Conservation (phyloP, 352 stramenopile species). For the Ophiocytium majus region DNA sequence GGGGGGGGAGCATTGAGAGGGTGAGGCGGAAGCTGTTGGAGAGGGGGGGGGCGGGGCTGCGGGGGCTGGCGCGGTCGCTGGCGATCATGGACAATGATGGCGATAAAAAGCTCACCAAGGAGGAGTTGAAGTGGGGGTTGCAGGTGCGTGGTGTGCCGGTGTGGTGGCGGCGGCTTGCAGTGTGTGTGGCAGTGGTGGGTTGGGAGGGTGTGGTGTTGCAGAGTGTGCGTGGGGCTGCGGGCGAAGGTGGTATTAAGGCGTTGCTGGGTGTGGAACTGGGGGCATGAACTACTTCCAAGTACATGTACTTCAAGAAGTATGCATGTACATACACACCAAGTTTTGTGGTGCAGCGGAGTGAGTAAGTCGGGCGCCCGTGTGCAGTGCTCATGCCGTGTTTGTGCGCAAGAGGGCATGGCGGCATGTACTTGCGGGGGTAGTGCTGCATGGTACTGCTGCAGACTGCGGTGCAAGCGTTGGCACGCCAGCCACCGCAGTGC, state of each 20-base stretch:
- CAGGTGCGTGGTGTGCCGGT: conserved; percentile 33
- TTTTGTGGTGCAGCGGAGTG: too few species aligned
- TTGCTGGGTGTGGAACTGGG: not conserved
- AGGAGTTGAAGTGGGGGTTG: conserved; percentile 60
- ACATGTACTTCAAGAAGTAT: too few species aligned
- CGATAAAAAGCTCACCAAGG: conserved; percentile 56
- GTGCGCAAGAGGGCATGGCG: too few species aligned
- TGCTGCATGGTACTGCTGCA: too few species aligned
- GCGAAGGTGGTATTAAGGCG: not conserved
- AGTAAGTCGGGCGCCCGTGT: too few species aligned
- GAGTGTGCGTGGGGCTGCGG: not conserved
- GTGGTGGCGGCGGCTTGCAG: not conserved
- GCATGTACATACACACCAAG: too few species aligned
- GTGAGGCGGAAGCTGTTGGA: not conserved
- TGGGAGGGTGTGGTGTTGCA: not conserved
- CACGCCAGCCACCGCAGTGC: too few species aligned
- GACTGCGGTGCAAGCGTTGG: too few species aligned
- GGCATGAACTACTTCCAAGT: too few species aligned
- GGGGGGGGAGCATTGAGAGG: not conserved
- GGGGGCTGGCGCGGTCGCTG: conserved; percentile 51
- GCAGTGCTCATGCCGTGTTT: too few species aligned
- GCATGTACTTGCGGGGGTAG: too few species aligned
- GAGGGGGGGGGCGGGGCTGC: not conserved
- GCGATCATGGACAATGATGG: conserved; percentile 61
- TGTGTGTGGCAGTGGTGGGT: not conserved